Base-by-base conservation (phyloP, 2,329 filamentous ascomycete species). In the Chaetomium olivaceum region DNA sequence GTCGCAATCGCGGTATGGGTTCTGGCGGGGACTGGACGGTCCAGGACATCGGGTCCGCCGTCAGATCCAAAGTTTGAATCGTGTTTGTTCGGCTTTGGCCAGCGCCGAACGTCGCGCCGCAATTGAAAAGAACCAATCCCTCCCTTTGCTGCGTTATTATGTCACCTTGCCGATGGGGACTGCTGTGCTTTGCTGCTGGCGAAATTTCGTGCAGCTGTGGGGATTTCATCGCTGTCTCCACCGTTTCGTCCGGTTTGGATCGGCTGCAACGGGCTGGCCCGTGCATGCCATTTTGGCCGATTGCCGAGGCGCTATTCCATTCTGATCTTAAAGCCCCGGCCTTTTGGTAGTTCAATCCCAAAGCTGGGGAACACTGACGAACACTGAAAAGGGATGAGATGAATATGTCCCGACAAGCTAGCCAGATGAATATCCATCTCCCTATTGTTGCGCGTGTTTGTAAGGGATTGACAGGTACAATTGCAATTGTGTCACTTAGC, bases 181-280 rank as follows among this genome's bases (percentile, higher is more conserved):
- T 56, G 46, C 43, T 46, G 43, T 27, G 51, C n/a, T 39, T 39
- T 46, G 50, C 51, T 51, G 27, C 58, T 29, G 39, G 58, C 54
- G 55, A 63, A 58, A 58, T 67, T 67, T 64, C 61, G 14, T 63
- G 65, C 59, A 61, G 51, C 25, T 39, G 65, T 63, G 64, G 61
- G n/a, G 56, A 56, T 31, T 19, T 29, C 25, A 29, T 14, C 25
- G 31, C 39, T 14, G 19, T 39, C 21, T 12, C 51, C 46, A 19
- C 50, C 12, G n/a, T 23, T 23, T 29, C 31, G 19, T 23, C 31
- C 64, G 63, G 64, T 60, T 62, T 60, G 56, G 64, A 66, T 63
- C 63, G 63, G 59, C 39, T 58, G 54, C 16, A 51, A 21, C 33
- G 59, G 36, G 29, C 31, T 52, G 63, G 54, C 58, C 59, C 27